A percentile compares a stretch with the other conserved stretches of the same genome.
These are phyloP conservation scores for Vinca minor DNA, from an alignment of 257 asterid genomes.

Conservation along the genomic window DNA sequence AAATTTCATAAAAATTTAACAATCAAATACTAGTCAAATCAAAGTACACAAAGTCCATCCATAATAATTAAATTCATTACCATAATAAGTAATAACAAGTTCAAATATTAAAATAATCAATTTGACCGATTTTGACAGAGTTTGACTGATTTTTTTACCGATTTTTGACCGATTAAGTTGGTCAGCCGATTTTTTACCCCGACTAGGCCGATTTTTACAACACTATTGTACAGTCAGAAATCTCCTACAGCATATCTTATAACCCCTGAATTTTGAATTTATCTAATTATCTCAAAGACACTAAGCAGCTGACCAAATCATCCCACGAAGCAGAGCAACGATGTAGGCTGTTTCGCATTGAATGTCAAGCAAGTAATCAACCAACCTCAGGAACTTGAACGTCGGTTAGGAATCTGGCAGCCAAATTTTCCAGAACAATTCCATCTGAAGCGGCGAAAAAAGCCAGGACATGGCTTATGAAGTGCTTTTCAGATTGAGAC, in stretches of 20 bases:
- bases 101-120: too few relatives aligned
- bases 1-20: too few relatives aligned
- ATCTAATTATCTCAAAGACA: background rate
- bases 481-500: constrained; percentile 53
- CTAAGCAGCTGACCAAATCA: background rate
- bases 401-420: constrained; percentile 62
- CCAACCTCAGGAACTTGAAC: constrained; percentile 73
- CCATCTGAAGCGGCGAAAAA: constrained; percentile 86
- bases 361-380: background rate
- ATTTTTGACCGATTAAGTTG: too few relatives aligned
- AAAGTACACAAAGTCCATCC: too few relatives aligned
- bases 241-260: background rate
- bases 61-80: too few relatives aligned
- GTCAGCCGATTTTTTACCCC: too few relatives aligned
- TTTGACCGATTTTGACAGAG: too few relatives aligned
- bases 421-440: constrained; percentile 73
- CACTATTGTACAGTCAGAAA: too few relatives aligned
- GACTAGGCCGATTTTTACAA: too few relatives aligned
- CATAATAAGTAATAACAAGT: too few relatives aligned
- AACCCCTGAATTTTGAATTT: background rate
- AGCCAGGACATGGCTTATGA: constrained; percentile 63
- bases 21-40: too few relatives aligned
- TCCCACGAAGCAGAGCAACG: background rate
- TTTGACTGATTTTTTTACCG: too few relatives aligned
- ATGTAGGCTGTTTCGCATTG: background rate